A percentile compares a stretch with the other conserved stretches of the same genome.
Conservation (phyloP, 768 basidiomycete genomes). For the Suillus subaureus region DNA sequence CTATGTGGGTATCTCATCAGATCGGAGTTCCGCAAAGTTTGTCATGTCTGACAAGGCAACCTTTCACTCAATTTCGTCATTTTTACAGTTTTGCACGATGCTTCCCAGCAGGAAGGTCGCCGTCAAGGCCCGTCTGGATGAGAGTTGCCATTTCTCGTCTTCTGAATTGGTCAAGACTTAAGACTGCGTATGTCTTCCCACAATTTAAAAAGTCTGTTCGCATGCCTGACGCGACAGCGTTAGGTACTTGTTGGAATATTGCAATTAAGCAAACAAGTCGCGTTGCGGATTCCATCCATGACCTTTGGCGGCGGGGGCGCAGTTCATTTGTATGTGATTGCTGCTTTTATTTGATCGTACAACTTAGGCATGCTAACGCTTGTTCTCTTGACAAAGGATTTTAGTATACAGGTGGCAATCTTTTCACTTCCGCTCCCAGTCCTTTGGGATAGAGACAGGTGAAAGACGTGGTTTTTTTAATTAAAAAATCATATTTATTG, state of each 20-base stretch:
- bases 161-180: background rate
- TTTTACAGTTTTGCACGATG: background rate
- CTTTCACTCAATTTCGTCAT: background rate
- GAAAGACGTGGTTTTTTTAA: background rate
- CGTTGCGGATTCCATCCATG: background rate
- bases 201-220: background rate
- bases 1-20: slow-evolving; percentile 1
- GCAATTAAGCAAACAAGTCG: background rate
- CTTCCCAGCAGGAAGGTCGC: background rate
- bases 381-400: slow-evolving; percentile 1
- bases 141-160: background rate
- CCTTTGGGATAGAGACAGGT: slow-evolving; percentile 4
- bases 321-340: background rate
- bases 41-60: background rate
- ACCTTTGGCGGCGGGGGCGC: slow-evolving; percentile 5
- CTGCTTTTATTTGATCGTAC: background rate
- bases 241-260: background rate
- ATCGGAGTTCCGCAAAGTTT: background rate
- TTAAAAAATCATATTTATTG: no score
- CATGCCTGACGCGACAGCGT: background rate
- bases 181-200: slow-evolving; percentile 1
- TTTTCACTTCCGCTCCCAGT: slow-evolving; percentile 1
- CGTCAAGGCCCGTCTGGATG: background rate
- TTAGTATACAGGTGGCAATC: background rate
- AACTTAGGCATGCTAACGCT: background rate